phyloP scores from a whole-genome alignment of 176 grass and related monocot species.

The Tillandsia fasciculata region DNA sequence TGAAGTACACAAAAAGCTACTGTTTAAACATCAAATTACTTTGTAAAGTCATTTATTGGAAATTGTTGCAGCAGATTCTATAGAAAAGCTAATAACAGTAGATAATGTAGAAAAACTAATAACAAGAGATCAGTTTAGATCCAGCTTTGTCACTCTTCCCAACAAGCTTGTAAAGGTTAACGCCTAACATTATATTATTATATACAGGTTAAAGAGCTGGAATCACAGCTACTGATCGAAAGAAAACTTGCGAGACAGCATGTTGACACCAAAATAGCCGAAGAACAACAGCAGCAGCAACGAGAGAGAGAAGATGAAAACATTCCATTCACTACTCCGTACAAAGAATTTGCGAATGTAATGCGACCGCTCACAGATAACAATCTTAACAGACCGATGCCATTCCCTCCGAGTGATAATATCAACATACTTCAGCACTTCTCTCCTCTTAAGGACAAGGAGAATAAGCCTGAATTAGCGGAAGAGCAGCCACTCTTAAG shows the following conservation, averaged over 20 bases:
- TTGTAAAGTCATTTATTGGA: no score
- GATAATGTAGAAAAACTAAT: no score
- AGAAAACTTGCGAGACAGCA: constrained; percentile 89
- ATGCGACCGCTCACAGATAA: constrained; percentile 42
- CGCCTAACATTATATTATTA: background rate
- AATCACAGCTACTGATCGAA: constrained; percentile 80
- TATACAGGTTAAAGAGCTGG: constrained; percentile 79
- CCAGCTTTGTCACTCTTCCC: no score
- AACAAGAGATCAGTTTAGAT: background rate
- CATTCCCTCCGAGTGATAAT: background rate
- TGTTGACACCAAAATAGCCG: constrained; percentile 81
- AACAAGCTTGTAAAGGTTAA: background rate
- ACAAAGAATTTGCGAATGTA: constrained; percentile 18
- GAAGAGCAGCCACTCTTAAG: constrained; percentile 10
- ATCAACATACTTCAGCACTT: constrained; percentile 40
- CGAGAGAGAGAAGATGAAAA: constrained; percentile 29
- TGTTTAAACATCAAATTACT: no score
- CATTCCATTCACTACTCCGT: constrained; percentile 23
- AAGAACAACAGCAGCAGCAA: constrained; percentile 53
- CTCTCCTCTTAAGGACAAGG: constrained; percentile 52
- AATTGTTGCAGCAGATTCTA: no score
- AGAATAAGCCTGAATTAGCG: constrained; percentile 47
- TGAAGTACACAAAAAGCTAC: no score
- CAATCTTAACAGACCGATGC: constrained; percentile 30
- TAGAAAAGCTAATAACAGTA: no score